Base-by-base conservation (phyloP, 2,329 filamentous ascomycete genomes). In the Fusarium anguioides region DNA sequence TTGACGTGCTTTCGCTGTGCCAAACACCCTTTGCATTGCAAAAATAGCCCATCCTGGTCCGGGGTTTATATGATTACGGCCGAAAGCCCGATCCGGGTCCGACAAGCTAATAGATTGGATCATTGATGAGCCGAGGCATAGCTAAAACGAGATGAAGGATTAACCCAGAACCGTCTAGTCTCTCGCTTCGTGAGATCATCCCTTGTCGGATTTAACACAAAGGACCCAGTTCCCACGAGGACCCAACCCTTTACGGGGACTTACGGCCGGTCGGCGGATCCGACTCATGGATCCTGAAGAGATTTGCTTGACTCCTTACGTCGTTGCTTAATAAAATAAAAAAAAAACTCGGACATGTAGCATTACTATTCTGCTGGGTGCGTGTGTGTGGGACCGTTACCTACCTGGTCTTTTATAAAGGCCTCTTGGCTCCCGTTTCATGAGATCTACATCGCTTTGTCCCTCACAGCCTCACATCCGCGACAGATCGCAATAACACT, bases 31-130 rank as follows among this genome's bases (percentile, higher is more conserved):
- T 31, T 7, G 8, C 14, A 36, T 18, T 27, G 24, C 11, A 14
- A 11, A 24, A 39, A 31, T 20, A 15, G 6, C 4, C 8, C 6
- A 17, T 46, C 14, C n/a, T 21, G 23, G 24, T 18, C 48, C 64
- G 64, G 54, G 48, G 37, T 65, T 67, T 48, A 18, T 17, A 31
- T 31, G n/a, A 12, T 42, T 46, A 61, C 64, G 64, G 64, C 64
- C 64, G 64, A 68, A 68, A 41, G 26, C 27, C 59, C 48, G 60
- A 29, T 29, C 41, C 64, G 64, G 64, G 59, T 56, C 64, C 64
- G 64, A 65, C n/a, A 29, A 8, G 4, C 36, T 40, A 40, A 29
- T 29, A 41, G 44, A 31, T 35, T 35, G 7, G 27, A 53, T 31
- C 20, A 24, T 20, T 24, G 14, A 41, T 17, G 23, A 48, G 35